Evolutionary conservation across 768 basidiomycete genomes (phyloP), one percentile per base, ranked within the genome.

Genomic region (Chalciporus chontae): DNA sequence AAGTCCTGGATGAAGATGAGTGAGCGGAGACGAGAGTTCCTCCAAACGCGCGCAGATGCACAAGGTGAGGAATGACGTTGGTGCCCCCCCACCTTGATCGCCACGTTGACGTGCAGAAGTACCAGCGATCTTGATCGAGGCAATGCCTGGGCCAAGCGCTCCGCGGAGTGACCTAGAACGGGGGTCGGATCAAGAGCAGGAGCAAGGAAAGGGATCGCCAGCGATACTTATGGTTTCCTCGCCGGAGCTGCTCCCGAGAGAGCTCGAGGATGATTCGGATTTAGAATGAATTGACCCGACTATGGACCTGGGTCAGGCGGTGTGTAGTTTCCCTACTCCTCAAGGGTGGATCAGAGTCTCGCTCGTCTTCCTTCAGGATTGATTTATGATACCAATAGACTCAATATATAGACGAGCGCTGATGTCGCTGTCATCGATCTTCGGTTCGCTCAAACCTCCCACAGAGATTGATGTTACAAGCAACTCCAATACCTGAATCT

Each of bases 1-100:
- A 79, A 83, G 37, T 92, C 90, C 0, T 65, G 93, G 43, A 70
- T 96, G n/a, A 77, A 77, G 50, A 87, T 85, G 47, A 86, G 92
- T 40, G 80, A 83, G 7, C 78, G 77, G 54, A 83, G 91, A 5
- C 77, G 86, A 36, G 75, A 81, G 48, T 92, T 85, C 70, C 61
- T 89, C 39, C 77, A 72, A 1, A 54, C 72, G 49, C 69, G 68
- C 56, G 66, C 71, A 38, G 71, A 72, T 23, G 70, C 72, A 52
- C 62, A 70, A 61, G 79, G 79, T 78, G 52, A 52, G 42, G 27
- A 8, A 5, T 26, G 5, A 21, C 21, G 21, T 21, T 21, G 21
- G 21, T 21, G 21, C 21, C 21, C 21, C 21, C 21, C 21, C 21
- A 4, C 21, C 21, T 21, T 21, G 21, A 21, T 21, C 4, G 21